Conservation (phyloP, 2,329 filamentous ascomycete genomes). For the Nothomitra cinnamomea region DNA sequence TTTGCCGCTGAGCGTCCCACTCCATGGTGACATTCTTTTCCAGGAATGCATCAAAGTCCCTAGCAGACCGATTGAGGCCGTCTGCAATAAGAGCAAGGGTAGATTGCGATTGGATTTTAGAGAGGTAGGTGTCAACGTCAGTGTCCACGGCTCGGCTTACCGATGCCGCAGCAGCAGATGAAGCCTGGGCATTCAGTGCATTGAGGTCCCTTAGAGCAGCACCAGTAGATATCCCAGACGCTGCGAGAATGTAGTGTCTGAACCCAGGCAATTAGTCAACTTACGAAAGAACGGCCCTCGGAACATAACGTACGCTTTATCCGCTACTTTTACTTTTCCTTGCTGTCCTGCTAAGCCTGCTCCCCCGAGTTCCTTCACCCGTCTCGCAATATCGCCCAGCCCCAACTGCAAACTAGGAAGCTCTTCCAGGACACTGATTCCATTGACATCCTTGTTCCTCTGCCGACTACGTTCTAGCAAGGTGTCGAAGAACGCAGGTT, state of each 20-base stretch:
- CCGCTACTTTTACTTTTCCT: slow-evolving; percentile 23
- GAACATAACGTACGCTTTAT: slow-evolving; percentile 32
- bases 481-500: slow-evolving; percentile 47
- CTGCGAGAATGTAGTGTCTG: slow-evolving; percentile 82
- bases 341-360: slow-evolving; percentile 27
- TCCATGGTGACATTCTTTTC: slow-evolving; percentile 91
- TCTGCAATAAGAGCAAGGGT: slow-evolving; percentile 83
- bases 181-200: slow-evolving; percentile 46
- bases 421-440: slow-evolving; percentile 45
- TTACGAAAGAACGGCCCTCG: background rate
- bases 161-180: slow-evolving; percentile 14
- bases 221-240: slow-evolving; percentile 80
- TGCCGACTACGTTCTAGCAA: slow-evolving; percentile 46
- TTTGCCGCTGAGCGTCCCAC: slow-evolving; percentile 84
- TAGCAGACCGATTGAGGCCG: slow-evolving; percentile 72
- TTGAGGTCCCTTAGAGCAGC: slow-evolving; percentile 75
- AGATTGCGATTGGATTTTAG: slow-evolving; percentile 76
- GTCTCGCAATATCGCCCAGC: slow-evolving; percentile 65
- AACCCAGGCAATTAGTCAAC: background rate
- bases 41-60: slow-evolving; percentile 84
- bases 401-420: slow-evolving; percentile 82
- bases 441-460: slow-evolving; percentile 50
- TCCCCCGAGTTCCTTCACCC: slow-evolving; percentile 61
- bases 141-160: slow-evolving; percentile 31
- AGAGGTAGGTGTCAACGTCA: slow-evolving; percentile 58